A percentile compares a stretch with the other conserved stretches of the same genome.
These are phyloP conservation scores for Blepharisma undulans DNA, from an alignment of 169 alveolate species.

Conservation along the genomic window DNA sequence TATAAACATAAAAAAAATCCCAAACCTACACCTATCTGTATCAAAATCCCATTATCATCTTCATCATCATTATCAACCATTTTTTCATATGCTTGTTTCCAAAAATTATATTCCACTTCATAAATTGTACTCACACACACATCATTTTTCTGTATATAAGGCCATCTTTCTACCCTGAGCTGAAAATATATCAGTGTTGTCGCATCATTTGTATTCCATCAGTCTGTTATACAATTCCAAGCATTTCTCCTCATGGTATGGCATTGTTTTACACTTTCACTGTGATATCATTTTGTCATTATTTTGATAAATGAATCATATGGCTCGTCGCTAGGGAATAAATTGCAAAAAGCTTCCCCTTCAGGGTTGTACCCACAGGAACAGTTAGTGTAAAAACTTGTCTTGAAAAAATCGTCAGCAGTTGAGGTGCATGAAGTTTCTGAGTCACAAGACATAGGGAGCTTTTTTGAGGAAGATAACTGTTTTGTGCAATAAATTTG, in stretches of 20 bases:
- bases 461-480: not conserved
- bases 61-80: not conserved
- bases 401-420: not conserved
- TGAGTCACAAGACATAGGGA: not conserved
- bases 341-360: slow-evolving; percentile 8
- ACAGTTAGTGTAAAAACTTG: not conserved
- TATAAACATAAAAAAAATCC: not conserved
- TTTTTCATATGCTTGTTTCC: not conserved
- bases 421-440: not conserved
- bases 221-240: not conserved
- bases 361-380: slow-evolving; percentile 25
- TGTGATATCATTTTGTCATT: not conserved
- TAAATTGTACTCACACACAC: not conserved
- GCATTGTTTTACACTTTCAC: not conserved
- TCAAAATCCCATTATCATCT: not conserved
- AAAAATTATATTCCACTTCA: not conserved
- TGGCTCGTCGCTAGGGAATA: slow-evolving; percentile 36
- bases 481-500: not conserved
- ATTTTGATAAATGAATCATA: not conserved
- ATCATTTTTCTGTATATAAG: not conserved
- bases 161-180: not conserved
- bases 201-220: not conserved
- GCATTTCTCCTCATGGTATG: not conserved
- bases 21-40: not conserved
- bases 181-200: not conserved